Evolutionary conservation across 1,139 yeast genomes (phyloP), one percentile per base, ranked within the genome.

Genomic region (Taphrina deformans): DNA sequence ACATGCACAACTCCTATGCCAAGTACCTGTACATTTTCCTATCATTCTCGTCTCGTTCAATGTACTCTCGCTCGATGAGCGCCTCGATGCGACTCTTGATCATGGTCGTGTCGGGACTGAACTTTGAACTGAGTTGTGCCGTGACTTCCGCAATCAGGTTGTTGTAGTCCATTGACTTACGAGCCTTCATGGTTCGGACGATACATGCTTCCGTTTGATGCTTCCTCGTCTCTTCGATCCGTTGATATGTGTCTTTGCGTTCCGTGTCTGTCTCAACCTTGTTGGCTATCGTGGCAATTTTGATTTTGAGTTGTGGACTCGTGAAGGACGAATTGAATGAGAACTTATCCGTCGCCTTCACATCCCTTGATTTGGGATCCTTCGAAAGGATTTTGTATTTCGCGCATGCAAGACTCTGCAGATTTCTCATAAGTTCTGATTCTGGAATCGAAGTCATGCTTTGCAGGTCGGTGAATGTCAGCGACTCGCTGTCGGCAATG

Each of bases 341-440:
- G 73, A 93, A 92, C 18, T 75, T 75, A 75, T 92, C 97, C 3
- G 76, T 77, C 0, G 82, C 79, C 55, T 82, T 82, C 33, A 92
- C 85, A 9, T 86, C 91, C 69, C 85, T 79, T 38, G 70, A 65
- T 86, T 85, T 83, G 10, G 97, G 97, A 26, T 75, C 78, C 72
- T 91, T 92, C 26, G 80, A 78, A 69, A 92, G 77, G 14, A 92
- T 79, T 69, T 96, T 80, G 71, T 91, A 86, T 69, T 87, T 82
- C 1, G 96, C 92, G 0, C 96, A 95, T 0, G 96, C 86, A 40
- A 93, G 83, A 0, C 97, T 89, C 73, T 89, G 89, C 66, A 93
- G 76, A 69, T 90, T 95, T 66, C 97, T 82, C 45, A 81, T 80
- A 48, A 92, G 78, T 70, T 93, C 98, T 0, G 77, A 73, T 40